Evolutionary conservation across 106 monocot species (phyloP).

Genomic region (Acanthochlamys bracteata): DNA sequence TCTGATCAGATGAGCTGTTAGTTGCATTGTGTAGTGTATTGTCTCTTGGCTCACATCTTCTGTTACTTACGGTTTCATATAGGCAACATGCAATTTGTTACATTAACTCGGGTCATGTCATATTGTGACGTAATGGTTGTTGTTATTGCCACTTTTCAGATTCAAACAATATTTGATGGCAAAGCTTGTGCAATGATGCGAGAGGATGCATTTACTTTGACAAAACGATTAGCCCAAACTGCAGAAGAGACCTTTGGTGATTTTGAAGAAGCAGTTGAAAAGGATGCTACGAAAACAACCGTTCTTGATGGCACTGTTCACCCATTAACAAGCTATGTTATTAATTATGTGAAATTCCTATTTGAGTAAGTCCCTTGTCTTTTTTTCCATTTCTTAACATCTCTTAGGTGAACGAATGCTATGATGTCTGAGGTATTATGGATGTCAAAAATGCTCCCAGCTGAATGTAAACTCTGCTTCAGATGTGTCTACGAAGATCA

Average conservation of each 20-base stretch:
- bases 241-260: slow-evolving; percentile 59
- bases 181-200: slow-evolving; percentile 52
- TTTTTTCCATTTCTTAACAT: background rate
- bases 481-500: too few species aligned
- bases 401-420: too few species aligned
- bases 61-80: too few species aligned
- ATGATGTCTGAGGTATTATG: too few species aligned
- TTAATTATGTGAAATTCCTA: slow-evolving; percentile 28
- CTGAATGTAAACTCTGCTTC: too few species aligned
- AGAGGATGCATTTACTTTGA: slow-evolving; percentile 35
- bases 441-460: too few species aligned
- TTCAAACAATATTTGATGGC: slow-evolving; percentile 57
- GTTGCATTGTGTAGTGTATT: too few species aligned
- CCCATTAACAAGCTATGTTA: slow-evolving; percentile 28
- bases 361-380: slow-evolving; percentile 16
- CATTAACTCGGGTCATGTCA: too few species aligned
- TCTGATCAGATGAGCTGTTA: too few species aligned
- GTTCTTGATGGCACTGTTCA: slow-evolving; percentile 67
- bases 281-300: slow-evolving; percentile 58
- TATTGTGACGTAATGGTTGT: too few species aligned
- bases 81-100: too few species aligned
- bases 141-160: slow-evolving; percentile 12
- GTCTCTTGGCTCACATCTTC: too few species aligned
- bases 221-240: slow-evolving; percentile 47
- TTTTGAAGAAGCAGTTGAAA: slow-evolving; percentile 67